A percentile compares a stretch with the other conserved stretches of the same genome.
phyloP scores from a whole-genome alignment of 176 grass and related monocot species.

The Aegilops speltoides region DNA sequence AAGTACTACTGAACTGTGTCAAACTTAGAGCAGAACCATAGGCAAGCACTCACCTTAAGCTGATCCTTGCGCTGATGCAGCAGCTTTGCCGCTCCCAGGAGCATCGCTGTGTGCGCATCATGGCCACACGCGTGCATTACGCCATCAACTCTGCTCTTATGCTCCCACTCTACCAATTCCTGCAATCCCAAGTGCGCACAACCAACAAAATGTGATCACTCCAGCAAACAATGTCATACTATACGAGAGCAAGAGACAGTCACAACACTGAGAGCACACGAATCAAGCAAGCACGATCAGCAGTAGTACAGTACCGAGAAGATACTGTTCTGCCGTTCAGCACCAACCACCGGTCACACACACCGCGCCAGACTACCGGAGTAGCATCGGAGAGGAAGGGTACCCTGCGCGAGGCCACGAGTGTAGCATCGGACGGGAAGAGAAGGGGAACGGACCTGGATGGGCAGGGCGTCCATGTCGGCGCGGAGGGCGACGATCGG shows the following conservation, averaged over 20 bases:
- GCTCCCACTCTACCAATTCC: constrained; percentile 97
- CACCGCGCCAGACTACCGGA: neutral
- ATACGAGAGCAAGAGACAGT: neutral
- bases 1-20: neutral
- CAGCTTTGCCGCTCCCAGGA: constrained; percentile 88
- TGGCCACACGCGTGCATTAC: constrained; percentile 92
- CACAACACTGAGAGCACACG: neutral
- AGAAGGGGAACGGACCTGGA: constrained; percentile 46
- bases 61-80: constrained; percentile 74
- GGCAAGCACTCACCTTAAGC: constrained; percentile 43
- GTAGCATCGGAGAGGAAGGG: neutral
- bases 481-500: constrained; percentile 87
- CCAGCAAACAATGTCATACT: neutral
- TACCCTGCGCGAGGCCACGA: neutral
- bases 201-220: neutral
- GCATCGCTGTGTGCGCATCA: constrained; percentile 82
- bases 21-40: neutral
- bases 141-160: constrained; percentile 83
- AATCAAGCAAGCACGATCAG: neutral
- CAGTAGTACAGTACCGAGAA: neutral
- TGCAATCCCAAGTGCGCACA: neutral
- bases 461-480: constrained; percentile 94
- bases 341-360: neutral
- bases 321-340: neutral
- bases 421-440: neutral